Base-by-base conservation (phyloP, 768 basidiomycete genomes). In the Lactarius sp. region DNA sequence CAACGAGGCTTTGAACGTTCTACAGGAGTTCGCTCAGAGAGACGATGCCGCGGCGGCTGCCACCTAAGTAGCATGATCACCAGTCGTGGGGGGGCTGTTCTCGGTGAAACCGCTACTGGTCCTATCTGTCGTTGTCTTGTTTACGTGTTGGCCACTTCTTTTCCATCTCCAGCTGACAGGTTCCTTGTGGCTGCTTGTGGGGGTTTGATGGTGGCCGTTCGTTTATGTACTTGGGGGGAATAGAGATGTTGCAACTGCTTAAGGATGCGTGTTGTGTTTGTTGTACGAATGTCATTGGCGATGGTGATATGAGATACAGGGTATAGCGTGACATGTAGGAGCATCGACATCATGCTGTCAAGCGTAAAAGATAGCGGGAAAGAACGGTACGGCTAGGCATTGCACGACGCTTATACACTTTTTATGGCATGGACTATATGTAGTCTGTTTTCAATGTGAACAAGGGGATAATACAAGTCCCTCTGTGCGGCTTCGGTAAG, bases 1-100 rank as follows among this genome's bases (percentile, higher is more conserved):
- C 68, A 85, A 83, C 64, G 96, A 98, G 80, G 96, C 96, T 37
- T 82, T 98, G 66, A 73, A 80, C 62, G 95, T 98, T 54, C 81
- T 98, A 59, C 86, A 90, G 60, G 94, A 97, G 71, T 98, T 88
- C 79, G 73, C 86, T 64, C 78, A 77, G 74, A 75, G 75, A 69
- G 77, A 79, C 54, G 63, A 66, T 14, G 79, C 58, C 49, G 64
- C 56, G 27, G 46, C 58, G 7, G 61, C 61, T 10, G 53, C 41
- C 14, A 55, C 65, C 51, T 66, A 50, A 57, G 22, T 52, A 27
- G 50, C 52, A 36, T 36, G 27, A 44, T 14, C 61, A 58, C 20
- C n/a, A 6, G 44, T 31, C 39, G 22, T 57, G 49, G 37, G 44
- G 46, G 13, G 39, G 47, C 52, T 51, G 36, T 65, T 53, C 37